Conservation (phyloP, 768 basidiomycete species). For the Suillus hirtellus region DNA sequence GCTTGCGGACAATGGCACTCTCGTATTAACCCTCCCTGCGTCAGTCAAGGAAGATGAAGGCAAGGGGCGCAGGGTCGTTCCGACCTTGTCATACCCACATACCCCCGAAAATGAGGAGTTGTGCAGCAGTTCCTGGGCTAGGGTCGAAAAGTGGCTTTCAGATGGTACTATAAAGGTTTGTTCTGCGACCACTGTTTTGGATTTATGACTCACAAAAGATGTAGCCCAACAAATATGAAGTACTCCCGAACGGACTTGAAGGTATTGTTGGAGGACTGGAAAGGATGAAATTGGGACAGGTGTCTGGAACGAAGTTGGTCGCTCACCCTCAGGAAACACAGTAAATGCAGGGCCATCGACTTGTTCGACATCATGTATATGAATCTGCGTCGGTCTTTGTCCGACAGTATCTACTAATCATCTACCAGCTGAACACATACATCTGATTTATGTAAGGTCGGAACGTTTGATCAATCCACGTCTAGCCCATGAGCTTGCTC, state of each 20-base stretch:
- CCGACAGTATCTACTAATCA: no score
- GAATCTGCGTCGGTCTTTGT: no score
- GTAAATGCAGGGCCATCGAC: conserved; percentile 12
- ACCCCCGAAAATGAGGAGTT: conserved; percentile 20
- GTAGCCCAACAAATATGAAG: conserved; percentile 42
- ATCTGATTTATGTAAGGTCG: no score
- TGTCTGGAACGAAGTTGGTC: conserved; percentile 47
- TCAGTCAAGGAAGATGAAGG: conserved; percentile 26
- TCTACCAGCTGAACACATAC: no score
- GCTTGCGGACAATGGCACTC: conserved; percentile 34
- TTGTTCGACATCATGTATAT: not conserved
- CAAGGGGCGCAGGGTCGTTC: conserved; percentile 20
- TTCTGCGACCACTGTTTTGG: not conserved
- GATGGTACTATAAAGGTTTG: conserved; percentile 30
- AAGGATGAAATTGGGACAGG: conserved; percentile 34
- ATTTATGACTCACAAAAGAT: conserved; percentile 9
- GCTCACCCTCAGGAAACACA: conserved; percentile 40
- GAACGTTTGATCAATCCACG: no score
- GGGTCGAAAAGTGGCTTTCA: conserved; percentile 27
- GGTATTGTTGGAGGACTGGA: conserved; percentile 40
- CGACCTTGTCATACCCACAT: conserved; percentile 27
- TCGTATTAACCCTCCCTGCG: conserved; percentile 30
- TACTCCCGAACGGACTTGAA: conserved; percentile 41
- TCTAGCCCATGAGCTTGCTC: no score
- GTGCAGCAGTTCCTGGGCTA: conserved; percentile 21